Conservation (phyloP, 768 basidiomycete genomes). For the Lactarius deliciosus region DNA sequence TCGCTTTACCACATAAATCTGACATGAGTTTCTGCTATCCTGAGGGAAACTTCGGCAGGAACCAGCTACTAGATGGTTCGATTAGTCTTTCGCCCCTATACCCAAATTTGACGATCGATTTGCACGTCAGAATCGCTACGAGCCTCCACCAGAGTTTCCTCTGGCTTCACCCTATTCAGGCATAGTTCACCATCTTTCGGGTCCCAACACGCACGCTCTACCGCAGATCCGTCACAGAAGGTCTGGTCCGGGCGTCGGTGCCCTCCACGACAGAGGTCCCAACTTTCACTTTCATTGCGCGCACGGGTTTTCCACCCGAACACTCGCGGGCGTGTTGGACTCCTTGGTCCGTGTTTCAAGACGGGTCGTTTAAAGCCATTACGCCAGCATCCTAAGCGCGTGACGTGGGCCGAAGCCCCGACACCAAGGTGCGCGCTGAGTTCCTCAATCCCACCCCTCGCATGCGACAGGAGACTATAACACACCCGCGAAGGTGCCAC, state of each 20-base stretch:
- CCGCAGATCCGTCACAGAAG: conserved; percentile 73
- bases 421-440: no score
- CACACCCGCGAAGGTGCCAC: no score
- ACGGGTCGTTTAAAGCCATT: no score
- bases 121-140: conserved; percentile 96
- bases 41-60: conserved; percentile 89
- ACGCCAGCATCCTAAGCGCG: no score
- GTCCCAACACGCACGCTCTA: conserved; percentile 84
- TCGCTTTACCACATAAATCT: conserved; percentile 70
- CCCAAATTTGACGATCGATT: conserved; percentile 94
- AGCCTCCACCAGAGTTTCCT: conserved; percentile 96
- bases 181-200: conserved; percentile 92
- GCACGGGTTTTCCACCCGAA: no score
- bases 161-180: conserved; percentile 90
- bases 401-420: no score
- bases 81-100: conserved; percentile 97
- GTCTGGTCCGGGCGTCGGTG: conserved; percentile 74
- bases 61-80: conserved; percentile 93
- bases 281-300: no score
- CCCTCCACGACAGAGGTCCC: conserved; percentile 61
- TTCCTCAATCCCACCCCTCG: no score
- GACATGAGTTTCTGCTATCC: conserved; percentile 64
- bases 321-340: no score
- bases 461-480: no score
- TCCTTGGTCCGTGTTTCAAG: no score